phyloP scores from a whole-genome alignment of 495 filamentous ascomycete species.

The Xylaria palmicola region DNA sequence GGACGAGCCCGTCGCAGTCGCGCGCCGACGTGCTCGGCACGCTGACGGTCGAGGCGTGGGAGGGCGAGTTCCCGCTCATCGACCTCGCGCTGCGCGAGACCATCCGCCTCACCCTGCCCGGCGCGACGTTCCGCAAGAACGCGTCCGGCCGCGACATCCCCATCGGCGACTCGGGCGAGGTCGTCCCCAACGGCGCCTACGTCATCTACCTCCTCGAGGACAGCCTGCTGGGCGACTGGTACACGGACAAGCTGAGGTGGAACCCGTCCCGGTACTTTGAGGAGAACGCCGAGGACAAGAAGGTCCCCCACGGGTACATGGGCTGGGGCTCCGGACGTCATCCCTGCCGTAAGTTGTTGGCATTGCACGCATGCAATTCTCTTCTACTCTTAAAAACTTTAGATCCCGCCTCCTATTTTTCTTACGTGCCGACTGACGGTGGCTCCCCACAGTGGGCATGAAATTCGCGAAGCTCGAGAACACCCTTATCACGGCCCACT shows the following conservation, averaged over 20 bases:
- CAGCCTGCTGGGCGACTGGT: constrained; percentile 44
- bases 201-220: constrained; percentile 34
- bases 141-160: constrained; percentile 34
- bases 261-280: constrained; percentile 45
- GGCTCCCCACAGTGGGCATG: constrained; percentile 27
- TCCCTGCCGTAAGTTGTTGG: constrained; percentile 38
- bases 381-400: background rate
- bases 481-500: constrained; percentile 43
- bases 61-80: constrained; percentile 44
- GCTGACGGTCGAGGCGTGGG: constrained; percentile 45
- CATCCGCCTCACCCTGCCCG: constrained; percentile 40
- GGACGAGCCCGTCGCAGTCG: constrained; percentile 28
- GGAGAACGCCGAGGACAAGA: constrained; percentile 45
- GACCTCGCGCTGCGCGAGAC: constrained; percentile 45
- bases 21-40: constrained; percentile 36
- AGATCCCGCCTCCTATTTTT: background rate
- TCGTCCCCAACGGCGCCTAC: constrained; percentile 44
- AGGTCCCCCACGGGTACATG: constrained; percentile 33
- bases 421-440: no score
- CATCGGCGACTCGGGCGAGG: constrained; percentile 38
- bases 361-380: no score
- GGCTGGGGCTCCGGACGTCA: constrained; percentile 49
- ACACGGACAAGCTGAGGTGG: constrained; percentile 41
- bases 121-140: constrained; percentile 38
- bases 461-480: constrained; percentile 50